A percentile compares a stretch with the other conserved stretches of the same genome.
phyloP scores from a whole-genome alignment of 192 early-diverging fungal genomes.

The Backusella liffmaniae region DNA sequence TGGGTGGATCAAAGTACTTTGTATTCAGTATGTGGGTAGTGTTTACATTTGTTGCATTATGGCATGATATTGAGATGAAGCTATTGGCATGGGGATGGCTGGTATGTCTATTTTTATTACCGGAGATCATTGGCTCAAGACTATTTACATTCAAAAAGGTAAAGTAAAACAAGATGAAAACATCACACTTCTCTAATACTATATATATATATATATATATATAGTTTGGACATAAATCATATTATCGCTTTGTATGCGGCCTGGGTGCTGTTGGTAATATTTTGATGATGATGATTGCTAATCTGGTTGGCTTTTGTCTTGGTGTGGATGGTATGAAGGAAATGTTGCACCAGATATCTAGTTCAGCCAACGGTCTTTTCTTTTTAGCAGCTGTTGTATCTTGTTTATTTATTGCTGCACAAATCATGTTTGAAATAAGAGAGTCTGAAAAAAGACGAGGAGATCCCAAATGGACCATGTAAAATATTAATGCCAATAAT shows the following conservation, averaged over 20 bases:
- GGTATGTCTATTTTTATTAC: conserved; percentile 81
- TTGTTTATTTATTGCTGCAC: conserved; percentile 59
- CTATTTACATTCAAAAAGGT: conserved; percentile 53
- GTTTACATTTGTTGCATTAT: conserved; percentile 95
- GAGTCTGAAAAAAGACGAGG: conserved; percentile 65
- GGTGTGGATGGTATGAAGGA: conserved; percentile 80
- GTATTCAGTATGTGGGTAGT: conserved; percentile 77
- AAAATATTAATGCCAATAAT: not conserved
- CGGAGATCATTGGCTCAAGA: conserved; percentile 68
- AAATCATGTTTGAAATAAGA: conserved; percentile 80
- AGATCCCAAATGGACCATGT: conserved; percentile 34
- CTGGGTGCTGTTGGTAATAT: conserved; percentile 81
- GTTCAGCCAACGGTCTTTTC: conserved; percentile 17
- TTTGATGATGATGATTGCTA: conserved; percentile 88
- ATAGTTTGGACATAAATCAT: conserved; percentile 51
- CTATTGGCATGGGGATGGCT: conserved; percentile 92
- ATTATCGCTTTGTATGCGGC: conserved; percentile 76
- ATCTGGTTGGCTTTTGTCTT: conserved; percentile 89
- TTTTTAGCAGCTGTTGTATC: conserved; percentile 49
- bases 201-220: too few species aligned
- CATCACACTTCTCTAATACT: too few species aligned
- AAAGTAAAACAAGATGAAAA: not conserved
- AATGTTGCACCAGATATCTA: conserved; percentile 68
- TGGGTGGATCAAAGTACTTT: conserved; percentile 74
- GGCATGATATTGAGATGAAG: conserved; percentile 89